Evolutionary conservation across 2,329 filamentous ascomycete genomes (phyloP).

Genomic region (Calycina herbarum): DNA sequence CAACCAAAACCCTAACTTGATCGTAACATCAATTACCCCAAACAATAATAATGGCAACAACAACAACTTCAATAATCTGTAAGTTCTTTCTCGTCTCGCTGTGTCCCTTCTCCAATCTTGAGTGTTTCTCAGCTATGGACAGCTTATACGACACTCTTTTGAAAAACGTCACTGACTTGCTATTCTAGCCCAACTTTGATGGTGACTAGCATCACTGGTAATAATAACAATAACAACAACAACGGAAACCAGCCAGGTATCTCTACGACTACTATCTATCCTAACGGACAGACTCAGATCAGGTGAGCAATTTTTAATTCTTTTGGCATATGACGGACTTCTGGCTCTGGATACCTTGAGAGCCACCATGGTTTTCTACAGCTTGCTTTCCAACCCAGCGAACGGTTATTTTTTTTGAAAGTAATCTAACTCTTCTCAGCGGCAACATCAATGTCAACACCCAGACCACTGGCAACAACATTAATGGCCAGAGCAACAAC

Average conservation of each 20-base stretch:
- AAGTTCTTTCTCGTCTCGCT: not conserved
- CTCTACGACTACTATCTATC: slow-evolving; percentile 1
- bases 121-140: not conserved
- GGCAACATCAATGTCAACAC: not conserved
- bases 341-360: not conserved
- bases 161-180: not conserved
- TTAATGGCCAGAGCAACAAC: not conserved
- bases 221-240: not conserved
- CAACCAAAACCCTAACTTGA: not conserved
- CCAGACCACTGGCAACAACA: not conserved
- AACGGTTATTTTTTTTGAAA: not conserved
- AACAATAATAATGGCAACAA: not conserved
- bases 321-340: not conserved
- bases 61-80: not conserved
- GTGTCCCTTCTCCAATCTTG: not conserved
- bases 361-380: not conserved
- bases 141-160: not conserved
- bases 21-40: not conserved
- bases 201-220: not conserved
- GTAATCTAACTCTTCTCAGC: not conserved
- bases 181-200: not conserved
- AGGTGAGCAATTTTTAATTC: not conserved
- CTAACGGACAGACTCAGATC: slow-evolving; percentile 2
- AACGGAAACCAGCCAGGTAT: not conserved
- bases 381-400: not conserved